Conservation (phyloP, 2,329 filamentous ascomycete genomes). For the Rhynchosporium agropyri region DNA sequence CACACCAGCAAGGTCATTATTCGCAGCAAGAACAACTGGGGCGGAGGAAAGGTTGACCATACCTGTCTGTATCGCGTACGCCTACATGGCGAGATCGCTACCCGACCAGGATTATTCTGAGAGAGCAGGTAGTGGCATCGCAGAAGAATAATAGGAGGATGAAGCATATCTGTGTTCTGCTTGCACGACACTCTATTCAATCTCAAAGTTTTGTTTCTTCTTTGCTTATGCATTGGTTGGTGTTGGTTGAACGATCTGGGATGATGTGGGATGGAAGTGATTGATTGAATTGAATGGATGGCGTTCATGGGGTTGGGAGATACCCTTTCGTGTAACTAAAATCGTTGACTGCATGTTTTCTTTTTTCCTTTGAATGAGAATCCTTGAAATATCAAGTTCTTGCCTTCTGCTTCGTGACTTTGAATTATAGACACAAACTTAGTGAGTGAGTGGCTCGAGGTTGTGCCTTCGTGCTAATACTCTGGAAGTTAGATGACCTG, state of each 20-base stretch:
- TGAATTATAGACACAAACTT: neutral
- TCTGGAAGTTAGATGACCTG: too few relatives aligned
- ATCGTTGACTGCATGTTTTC: constrained; percentile 11
- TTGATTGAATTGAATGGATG: constrained; percentile 1
- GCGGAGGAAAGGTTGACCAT: constrained; percentile 51
- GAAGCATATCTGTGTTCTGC: constrained; percentile 2
- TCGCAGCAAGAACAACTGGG: constrained; percentile 61
- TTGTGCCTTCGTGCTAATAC: too few relatives aligned
- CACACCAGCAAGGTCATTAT: constrained; percentile 57
- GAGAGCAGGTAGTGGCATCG: neutral
- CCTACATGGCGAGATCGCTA: constrained; percentile 51
- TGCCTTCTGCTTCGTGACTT: neutral
- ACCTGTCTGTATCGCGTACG: constrained; percentile 69
- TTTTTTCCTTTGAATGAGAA: too few relatives aligned
- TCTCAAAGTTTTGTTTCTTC: neutral
- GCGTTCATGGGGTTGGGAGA: constrained; percentile 14
- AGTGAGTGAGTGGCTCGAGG: too few relatives aligned
- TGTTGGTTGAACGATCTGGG: too few relatives aligned
- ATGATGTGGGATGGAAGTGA: too few relatives aligned
- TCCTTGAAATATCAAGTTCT: neutral
- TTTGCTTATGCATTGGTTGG: constrained; percentile 7
- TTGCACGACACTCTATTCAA: neutral
- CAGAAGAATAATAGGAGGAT: neutral
- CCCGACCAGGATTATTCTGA: constrained; percentile 15
- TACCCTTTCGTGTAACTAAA: constrained; percentile 19